Conservation (phyloP, 805 yeast genomes). For the Wickerhamiella alocasiicola region DNA sequence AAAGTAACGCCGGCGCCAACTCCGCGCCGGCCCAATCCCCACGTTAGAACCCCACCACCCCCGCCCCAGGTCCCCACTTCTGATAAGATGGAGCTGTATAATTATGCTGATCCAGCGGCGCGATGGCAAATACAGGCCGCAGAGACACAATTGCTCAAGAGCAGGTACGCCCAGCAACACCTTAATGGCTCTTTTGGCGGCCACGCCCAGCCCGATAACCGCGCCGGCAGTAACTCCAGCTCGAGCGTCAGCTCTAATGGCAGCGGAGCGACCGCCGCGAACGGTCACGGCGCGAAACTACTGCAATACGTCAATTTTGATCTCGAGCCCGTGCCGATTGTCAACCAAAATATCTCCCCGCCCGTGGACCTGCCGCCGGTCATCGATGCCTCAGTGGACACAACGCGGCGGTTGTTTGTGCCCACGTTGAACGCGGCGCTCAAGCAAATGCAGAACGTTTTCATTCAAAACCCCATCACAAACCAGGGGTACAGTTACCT, state of each 20-base stretch:
- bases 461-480: not conserved
- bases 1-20: not conserved
- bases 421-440: conserved; percentile 1
- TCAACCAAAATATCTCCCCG: not conserved
- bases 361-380: conserved; percentile 2
- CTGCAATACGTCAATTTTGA: conserved; percentile 8
- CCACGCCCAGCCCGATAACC: no score
- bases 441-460: not conserved
- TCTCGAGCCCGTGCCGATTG: not conserved
- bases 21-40: conserved; percentile 7
- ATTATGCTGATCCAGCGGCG: not conserved
- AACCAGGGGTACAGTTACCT: not conserved
- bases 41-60: not conserved
- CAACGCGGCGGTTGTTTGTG: conserved; percentile 5
- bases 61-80: not conserved
- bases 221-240: not conserved
- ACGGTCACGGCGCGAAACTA: not conserved
- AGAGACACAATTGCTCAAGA: not conserved
- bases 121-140: not conserved
- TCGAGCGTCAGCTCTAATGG: not conserved
- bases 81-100: not conserved
- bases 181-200: no score
- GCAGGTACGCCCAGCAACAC: no score
- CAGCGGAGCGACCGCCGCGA: not conserved
- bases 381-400: conserved; percentile 7